phyloP scores from a whole-genome alignment of 2,329 filamentous ascomycete species.

The Arthrobotrys sphaeroides region DNA sequence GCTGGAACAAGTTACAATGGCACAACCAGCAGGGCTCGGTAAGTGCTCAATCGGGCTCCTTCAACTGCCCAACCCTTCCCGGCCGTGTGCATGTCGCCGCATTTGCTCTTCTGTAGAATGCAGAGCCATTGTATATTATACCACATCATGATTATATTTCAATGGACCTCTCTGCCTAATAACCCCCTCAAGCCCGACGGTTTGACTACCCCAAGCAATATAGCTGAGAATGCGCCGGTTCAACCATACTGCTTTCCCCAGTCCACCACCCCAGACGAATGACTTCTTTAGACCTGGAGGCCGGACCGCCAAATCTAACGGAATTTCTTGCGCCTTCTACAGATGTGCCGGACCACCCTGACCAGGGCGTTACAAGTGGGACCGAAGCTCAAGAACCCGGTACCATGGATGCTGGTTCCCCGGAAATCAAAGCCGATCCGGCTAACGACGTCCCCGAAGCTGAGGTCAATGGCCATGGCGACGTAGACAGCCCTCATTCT shows the following conservation, averaged over 20 bases:
- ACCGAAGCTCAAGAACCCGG: background rate
- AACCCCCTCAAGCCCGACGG: background rate
- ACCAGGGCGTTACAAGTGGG: background rate
- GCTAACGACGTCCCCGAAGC: background rate
- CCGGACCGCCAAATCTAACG: constrained; percentile 9
- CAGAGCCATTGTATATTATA: background rate
- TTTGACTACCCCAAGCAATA: background rate
- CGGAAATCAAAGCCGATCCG: background rate
- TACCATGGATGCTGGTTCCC: background rate
- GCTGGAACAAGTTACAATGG: constrained; percentile 36
- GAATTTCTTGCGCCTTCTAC: background rate
- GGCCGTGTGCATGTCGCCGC: background rate
- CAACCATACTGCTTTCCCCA: background rate
- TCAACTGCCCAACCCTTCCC: background rate
- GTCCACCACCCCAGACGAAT: background rate
- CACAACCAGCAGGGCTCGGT: constrained; percentile 45
- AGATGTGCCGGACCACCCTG: constrained; percentile 21
- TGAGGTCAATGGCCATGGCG: constrained; percentile 20
- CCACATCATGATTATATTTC: background rate
- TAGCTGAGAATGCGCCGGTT: background rate
- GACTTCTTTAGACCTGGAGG: background rate
- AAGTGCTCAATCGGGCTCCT: constrained; percentile 19
- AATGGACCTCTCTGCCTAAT: background rate
- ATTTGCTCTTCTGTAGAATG: constrained; percentile 1
- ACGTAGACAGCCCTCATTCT: constrained; percentile 24